These are phyloP conservation scores for Alternaria rosae DNA, from an alignment of 2,329 filamentous ascomycete species.

Conservation along the genomic window DNA sequence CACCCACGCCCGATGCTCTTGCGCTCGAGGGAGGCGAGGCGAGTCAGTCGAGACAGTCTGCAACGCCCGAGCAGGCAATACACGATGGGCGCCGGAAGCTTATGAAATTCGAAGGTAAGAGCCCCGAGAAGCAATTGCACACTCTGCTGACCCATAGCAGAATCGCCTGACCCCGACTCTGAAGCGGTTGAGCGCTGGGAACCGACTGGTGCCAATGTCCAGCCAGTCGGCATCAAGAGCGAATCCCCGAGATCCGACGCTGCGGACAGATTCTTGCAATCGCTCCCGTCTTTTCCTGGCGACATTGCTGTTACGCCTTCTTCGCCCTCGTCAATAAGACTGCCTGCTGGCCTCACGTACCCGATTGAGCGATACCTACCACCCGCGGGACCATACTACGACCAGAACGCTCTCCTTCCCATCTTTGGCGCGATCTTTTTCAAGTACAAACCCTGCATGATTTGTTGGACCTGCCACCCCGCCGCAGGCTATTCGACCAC, in stretches of 20 bases:
- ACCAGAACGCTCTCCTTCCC: background rate
- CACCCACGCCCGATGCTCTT: background rate
- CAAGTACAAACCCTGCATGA: background rate
- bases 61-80: background rate
- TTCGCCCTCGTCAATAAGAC: background rate
- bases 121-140: rapidly evolving
- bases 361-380: background rate
- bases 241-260: background rate
- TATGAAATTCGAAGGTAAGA: background rate
- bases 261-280: background rate
- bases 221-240: background rate
- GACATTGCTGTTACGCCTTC: background rate
- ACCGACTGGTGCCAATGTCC: background rate
- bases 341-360: background rate
- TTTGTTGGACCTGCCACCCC: background rate
- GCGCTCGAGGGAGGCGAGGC: background rate
- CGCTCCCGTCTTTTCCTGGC: background rate
- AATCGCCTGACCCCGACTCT: background rate
- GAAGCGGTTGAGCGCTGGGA: background rate
- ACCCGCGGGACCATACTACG: background rate
- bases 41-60: background rate
- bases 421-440: background rate
- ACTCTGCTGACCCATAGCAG: background rate
- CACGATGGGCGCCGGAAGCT: background rate
- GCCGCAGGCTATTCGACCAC: background rate